phyloP scores from a whole-genome alignment of 2,329 filamentous ascomycete genomes.

The Torrubiella hemipterigena region DNA sequence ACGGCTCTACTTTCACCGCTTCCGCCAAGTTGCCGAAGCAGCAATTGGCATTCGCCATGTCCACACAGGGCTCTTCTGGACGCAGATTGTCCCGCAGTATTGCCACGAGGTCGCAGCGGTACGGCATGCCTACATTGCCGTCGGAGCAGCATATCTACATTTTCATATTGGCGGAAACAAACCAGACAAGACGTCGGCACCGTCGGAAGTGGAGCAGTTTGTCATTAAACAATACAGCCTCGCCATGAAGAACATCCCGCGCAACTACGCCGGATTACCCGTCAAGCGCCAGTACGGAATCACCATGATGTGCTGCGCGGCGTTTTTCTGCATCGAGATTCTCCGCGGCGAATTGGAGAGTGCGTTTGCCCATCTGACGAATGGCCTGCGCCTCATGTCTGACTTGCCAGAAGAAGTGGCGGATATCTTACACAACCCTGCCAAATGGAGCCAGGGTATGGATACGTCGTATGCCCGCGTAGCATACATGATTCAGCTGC shows the following conservation, averaged over 20 bases:
- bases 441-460: slow-evolving; percentile 8
- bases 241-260: slow-evolving; percentile 19
- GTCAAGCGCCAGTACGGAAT: slow-evolving; percentile 10
- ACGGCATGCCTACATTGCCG: slow-evolving; percentile 20
- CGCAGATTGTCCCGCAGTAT: slow-evolving; percentile 15
- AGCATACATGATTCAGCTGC: slow-evolving; percentile 11
- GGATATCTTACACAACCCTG: slow-evolving; percentile 8
- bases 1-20: slow-evolving; percentile 21
- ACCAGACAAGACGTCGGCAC: slow-evolving; percentile 8
- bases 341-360: slow-evolving; percentile 14
- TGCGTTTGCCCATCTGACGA: slow-evolving; percentile 15
- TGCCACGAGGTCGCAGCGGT: slow-evolving; percentile 17
- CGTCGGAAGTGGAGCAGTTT: slow-evolving; percentile 20
- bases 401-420: slow-evolving; percentile 13
- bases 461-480: slow-evolving; percentile 8
- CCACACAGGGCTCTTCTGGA: slow-evolving; percentile 18
- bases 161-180: slow-evolving; percentile 8
- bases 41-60: slow-evolving; percentile 16
- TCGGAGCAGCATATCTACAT: slow-evolving; percentile 18
- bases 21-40: slow-evolving; percentile 17
- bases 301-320: slow-evolving; percentile 18
- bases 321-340: slow-evolving; percentile 19
- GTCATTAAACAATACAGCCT: slow-evolving; percentile 25
- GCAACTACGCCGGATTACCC: slow-evolving; percentile 2
- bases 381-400: slow-evolving; percentile 18